Conservation (phyloP, 345 rosid species). For the Pistacia vera region DNA sequence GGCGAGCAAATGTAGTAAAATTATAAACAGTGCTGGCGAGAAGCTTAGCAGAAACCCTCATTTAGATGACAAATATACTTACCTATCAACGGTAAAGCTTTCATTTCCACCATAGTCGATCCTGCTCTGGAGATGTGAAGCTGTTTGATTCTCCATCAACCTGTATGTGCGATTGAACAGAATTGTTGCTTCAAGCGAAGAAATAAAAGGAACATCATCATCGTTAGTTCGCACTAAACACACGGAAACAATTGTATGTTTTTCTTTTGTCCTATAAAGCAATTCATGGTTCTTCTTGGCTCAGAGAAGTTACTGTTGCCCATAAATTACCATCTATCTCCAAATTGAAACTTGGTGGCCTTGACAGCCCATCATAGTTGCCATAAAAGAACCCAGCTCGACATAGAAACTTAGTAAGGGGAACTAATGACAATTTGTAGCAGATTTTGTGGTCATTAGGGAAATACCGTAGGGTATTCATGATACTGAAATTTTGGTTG, state of each 20-base stretch:
- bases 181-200: too few relatives aligned
- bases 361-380: slow-evolving; percentile 27
- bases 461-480: slow-evolving; percentile 11
- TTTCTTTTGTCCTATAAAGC: too few relatives aligned
- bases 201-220: too few relatives aligned
- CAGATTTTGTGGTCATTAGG: slow-evolving; percentile 14
- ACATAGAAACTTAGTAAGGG: background rate
- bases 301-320: slow-evolving; percentile 23
- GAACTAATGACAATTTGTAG: background rate
- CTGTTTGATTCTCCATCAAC: too few relatives aligned
- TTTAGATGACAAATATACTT: too few relatives aligned
- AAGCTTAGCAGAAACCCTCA: too few relatives aligned
- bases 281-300: slow-evolving; percentile 3
- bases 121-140: too few relatives aligned
- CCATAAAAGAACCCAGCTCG: slow-evolving; percentile 27
- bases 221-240: too few relatives aligned
- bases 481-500: background rate
- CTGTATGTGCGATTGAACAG: too few relatives aligned
- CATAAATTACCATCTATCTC: slow-evolving; percentile 30
- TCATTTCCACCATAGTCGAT: too few relatives aligned
- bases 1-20: background rate
- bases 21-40: background rate
- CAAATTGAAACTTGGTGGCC: slow-evolving; percentile 25
- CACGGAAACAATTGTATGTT: too few relatives aligned
- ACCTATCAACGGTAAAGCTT: too few relatives aligned